Percentiles rank a stretch among this genome's conserved stretches.
Evolutionary conservation across 2,329 filamentous ascomycete species (phyloP).

Genomic region (Ophiosphaerella narmari): DNA sequence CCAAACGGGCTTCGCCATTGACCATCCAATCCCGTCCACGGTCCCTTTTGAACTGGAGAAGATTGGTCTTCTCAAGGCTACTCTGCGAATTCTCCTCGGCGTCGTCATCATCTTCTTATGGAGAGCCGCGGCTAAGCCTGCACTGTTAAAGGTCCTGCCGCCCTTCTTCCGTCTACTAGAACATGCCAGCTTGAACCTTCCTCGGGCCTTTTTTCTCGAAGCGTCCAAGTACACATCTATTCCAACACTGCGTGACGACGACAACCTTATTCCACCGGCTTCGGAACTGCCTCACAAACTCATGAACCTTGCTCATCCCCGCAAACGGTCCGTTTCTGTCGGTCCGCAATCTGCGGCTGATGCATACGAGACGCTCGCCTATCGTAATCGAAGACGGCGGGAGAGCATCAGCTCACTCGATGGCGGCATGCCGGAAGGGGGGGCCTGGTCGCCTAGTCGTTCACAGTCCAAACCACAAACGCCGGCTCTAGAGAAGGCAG

Average conservation of each 20-base stretch:
- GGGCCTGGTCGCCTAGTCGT: conserved; percentile 22
- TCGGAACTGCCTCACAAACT: conserved; percentile 84
- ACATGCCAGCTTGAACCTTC: conserved; percentile 75
- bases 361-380: conserved; percentile 92
- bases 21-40: conserved; percentile 60
- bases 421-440: conserved; percentile 35
- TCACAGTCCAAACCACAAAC: conserved; percentile 32
- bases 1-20: conserved; percentile 59
- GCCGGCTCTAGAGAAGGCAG: conserved; percentile 23
- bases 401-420: conserved; percentile 60
- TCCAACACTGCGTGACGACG: conserved; percentile 71
- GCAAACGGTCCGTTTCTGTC: conserved; percentile 82
- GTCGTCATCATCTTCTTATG: conserved; percentile 85
- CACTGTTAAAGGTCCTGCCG: conserved; percentile 75
- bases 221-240: conserved; percentile 90
- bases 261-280: conserved; percentile 89
- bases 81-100: conserved; percentile 74
- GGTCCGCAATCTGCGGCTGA: conserved; percentile 96
- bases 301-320: conserved; percentile 78
- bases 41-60: conserved; percentile 68
- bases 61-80: conserved; percentile 68
- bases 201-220: conserved; percentile 86
- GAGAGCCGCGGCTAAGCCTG: conserved; percentile 87
- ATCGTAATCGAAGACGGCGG: conserved; percentile 72
- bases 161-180: conserved; percentile 88